These are phyloP conservation scores for Pythium rishiriense DNA, from an alignment of 352 stramenopile species.

Conservation along the genomic window DNA sequence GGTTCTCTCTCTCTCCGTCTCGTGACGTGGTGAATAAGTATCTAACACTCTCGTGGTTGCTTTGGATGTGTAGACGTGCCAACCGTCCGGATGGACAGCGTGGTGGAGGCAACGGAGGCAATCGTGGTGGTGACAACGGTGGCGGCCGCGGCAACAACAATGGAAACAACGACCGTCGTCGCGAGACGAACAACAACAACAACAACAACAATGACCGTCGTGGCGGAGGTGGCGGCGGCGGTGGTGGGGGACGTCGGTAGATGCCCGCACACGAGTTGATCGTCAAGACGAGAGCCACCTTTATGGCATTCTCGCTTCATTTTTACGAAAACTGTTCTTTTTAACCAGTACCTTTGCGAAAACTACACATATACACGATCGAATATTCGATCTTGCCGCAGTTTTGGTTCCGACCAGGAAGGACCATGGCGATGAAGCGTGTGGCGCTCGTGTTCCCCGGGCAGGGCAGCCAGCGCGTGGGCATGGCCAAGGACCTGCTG, in stretches of 20 bases:
- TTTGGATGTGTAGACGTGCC: slow-evolving; percentile 26
- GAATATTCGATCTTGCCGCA: slow-evolving; percentile 20
- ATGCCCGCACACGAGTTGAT: background rate
- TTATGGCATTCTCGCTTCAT: background rate
- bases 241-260: slow-evolving; percentile 40
- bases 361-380: slow-evolving; percentile 27
- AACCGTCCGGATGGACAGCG: slow-evolving; percentile 39
- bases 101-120: slow-evolving; percentile 9
- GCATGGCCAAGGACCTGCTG: slow-evolving; percentile 77
- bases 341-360: slow-evolving; percentile 12
- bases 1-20: too few relatives aligned
- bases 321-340: slow-evolving; percentile 18
- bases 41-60: background rate
- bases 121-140: slow-evolving; percentile 12
- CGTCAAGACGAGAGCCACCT: background rate
- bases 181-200: slow-evolving; percentile 25
- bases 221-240: slow-evolving; percentile 4
- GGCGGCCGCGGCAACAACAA: slow-evolving; percentile 9
- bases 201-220: slow-evolving; percentile 21
- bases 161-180: slow-evolving; percentile 27
- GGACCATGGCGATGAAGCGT: slow-evolving; percentile 24
- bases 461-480: slow-evolving; percentile 80
- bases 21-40: background rate
- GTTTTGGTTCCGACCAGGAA: background rate
- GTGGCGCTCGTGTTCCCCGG: slow-evolving; percentile 82